Base-by-base conservation (phyloP, 768 basidiomycete genomes). In the Clitopilus hobsonii region DNA sequence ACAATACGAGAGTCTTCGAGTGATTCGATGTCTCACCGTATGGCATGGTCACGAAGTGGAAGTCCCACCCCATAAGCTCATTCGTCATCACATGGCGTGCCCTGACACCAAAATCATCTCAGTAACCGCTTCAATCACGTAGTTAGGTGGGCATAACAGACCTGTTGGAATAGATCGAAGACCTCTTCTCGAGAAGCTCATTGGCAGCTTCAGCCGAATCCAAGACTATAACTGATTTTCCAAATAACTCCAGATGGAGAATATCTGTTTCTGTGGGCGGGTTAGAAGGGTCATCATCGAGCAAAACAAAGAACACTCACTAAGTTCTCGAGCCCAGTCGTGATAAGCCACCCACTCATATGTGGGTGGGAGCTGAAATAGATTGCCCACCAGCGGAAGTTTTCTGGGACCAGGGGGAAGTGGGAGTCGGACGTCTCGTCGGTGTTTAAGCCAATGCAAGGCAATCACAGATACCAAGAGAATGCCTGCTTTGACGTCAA, bases 61-160 rank as follows among this genome's bases (percentile, higher is more conserved):
- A 61, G 23, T 29, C 49, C 56, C 55, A 59, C 7, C 56, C 56
- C 58, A 57, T 59, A 27, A 59, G 53, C 14, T 58, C 61, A 27
- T 54, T 55, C 16, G 51, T 30, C 57, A 62, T 62, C 25, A 57
- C 55, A 52, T 59, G 22, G 22, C 56, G 74, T 24, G 48, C 48
- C 32, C 32, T 36, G 32, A 4, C 13, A 14, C 32, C 32, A n/a
- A 14, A 10, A 3, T n/a, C n/a, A n/a, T n/a, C n/a, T n/a, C n/a
- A n/a, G n/a, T n/a, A n/a, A n/a, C n/a, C n/a, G n/a, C n/a, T n/a
- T n/a, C n/a, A n/a, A 10, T 36, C 10, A 3, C 10, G 3, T 11
- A 10, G n/a, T 36, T 4, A 36, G 8, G 10, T 4, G 13, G 13
- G 4, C 32, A 3, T 36, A 36, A 11, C 32, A 14, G n/a, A 36